Base-by-base conservation (phyloP, 768 basidiomycete species). In the Suillus brevipes region DNA sequence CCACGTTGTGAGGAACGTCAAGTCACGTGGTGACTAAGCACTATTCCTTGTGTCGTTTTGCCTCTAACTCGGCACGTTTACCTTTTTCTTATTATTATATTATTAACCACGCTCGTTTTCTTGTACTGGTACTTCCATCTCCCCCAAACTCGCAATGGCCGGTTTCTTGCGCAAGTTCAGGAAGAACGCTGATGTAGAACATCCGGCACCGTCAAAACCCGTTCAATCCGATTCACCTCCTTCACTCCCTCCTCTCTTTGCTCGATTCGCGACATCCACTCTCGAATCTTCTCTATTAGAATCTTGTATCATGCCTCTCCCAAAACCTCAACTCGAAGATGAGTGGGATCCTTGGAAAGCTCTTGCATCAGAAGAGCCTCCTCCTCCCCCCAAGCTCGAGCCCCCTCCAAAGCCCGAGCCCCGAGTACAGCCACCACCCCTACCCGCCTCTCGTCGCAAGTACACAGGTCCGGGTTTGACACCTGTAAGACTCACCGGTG, bases 101-200 rank as follows among this genome's bases (percentile, higher is more conserved):
- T 53, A 31, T 50, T 25, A 52, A 52, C 31, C 53, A 31, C 52
- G 9, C 52, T 53, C 52, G 28, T 53, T 53, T 55, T 34, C 53
- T 55, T 55, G 53, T 55, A 55, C 53, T 55, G 53, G 34, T 40
- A 62, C 61, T 37, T 59, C 61, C 53, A 57, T 53, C 53, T 36
- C 7, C 50, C 43, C 45, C 16, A 25, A 18, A n/a, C 28, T 34
- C 66, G 73, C 76, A 74, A 86, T 87, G 85, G 81, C 83, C 69
- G 81, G 80, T 72, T 85, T 87, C 77, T 78, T 86, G 74, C 85
- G 83, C 78, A 85, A 78, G 78, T 85, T 84, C 62, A 65, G 64
- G 50, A 53, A 25, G 7, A n/a, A 3, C 52, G 62, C n/a, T 9
- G 42, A 10, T 45, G 63, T 49, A n/a, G 57, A 60, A 38, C 56